Evolutionary conservation across 2,329 filamentous ascomycete genomes (phyloP), one percentile per base, ranked within the genome.

Genomic region (Elsinoe fawcettii): DNA sequence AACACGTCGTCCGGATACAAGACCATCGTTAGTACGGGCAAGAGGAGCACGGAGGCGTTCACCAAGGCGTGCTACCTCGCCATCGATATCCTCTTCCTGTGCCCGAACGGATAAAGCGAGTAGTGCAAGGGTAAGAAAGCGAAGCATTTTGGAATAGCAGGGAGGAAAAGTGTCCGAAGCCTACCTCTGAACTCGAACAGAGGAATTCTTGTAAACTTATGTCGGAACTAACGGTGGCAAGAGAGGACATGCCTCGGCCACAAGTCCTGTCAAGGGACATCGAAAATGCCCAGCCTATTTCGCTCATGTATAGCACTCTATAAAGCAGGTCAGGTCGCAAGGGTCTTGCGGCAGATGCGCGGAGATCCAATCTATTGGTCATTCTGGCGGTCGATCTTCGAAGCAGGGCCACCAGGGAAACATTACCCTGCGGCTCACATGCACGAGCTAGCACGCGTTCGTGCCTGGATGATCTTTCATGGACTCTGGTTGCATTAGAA

Each of bases 331-430:
- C 11, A 47, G 43, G 23, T 47, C 43, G 23, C 43, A 25, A 47
- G 43, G 43, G 43, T 47, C 43, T n/a, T 32, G n/a, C 43, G 43
- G 43, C 16, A 22, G 43, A 47, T 47, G 43, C 20, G 43, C 43
- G 20, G 43, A 7, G 43, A 47, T 47, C 43, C 43, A 47, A 47
- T 47, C 22, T 22, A 47, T 47, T 22, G 22, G 20, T 22, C 22
- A n/a, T 12, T 47, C 43, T 22, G 22, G 43, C 43, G 43, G 43
- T 12, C n/a, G 43, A 47, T 47, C 43, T n/a, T 47, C 43, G 16
- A 22, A 22, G 22, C 43, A 22, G 16, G 20, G 43, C 11, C 4
- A 12, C 8, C 11, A 47, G 22, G 22, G 16, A 7, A 7, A 20
- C 3, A 5, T 8, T 47, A 12, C 43, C 6, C 22, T n/a, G 37